Evolutionary conservation across 2,329 filamentous ascomycete species (phyloP).

Genomic region (Nemania abortiva): DNA sequence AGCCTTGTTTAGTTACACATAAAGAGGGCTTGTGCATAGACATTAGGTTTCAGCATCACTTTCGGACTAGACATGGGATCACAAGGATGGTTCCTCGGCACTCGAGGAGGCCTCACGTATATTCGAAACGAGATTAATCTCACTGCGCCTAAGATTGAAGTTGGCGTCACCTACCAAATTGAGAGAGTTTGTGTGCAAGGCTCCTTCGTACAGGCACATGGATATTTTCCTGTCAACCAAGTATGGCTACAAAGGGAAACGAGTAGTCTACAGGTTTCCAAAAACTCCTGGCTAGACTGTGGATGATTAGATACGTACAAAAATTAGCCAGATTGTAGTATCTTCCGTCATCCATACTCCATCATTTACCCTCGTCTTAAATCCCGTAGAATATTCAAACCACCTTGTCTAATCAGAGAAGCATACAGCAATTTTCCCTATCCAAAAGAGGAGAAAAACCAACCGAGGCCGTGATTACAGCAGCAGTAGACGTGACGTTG

Average conservation of each 20-base stretch:
- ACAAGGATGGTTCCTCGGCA: constrained; percentile 1
- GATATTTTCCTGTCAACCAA: constrained; percentile 6
- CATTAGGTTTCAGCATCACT: not conserved
- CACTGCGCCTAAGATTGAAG: not conserved
- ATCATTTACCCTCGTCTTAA: not conserved
- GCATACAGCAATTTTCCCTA: not conserved
- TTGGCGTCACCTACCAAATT: constrained; percentile 30
- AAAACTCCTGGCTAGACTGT: not conserved
- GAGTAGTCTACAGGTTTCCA: not conserved
- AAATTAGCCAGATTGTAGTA: not conserved
- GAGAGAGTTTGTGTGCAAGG: constrained; percentile 17
- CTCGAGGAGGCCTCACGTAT: constrained; percentile 2
- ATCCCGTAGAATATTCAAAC: not conserved
- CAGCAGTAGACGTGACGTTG: too few species aligned
- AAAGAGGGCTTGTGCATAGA: not conserved
- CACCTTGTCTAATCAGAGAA: not conserved
- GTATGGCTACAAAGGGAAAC: not conserved
- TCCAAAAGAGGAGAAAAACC: not conserved
- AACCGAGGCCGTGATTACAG: too few species aligned
- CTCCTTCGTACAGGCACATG: not conserved
- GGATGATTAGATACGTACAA: not conserved
- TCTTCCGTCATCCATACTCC: not conserved
- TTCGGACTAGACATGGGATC: not conserved
- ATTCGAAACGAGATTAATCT: constrained; percentile 12
- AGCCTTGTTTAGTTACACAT: constrained; percentile 1